Evolutionary conservation across 176 grass and related monocot genomes (phyloP).

Genomic region (Microstegium vimineum): DNA sequence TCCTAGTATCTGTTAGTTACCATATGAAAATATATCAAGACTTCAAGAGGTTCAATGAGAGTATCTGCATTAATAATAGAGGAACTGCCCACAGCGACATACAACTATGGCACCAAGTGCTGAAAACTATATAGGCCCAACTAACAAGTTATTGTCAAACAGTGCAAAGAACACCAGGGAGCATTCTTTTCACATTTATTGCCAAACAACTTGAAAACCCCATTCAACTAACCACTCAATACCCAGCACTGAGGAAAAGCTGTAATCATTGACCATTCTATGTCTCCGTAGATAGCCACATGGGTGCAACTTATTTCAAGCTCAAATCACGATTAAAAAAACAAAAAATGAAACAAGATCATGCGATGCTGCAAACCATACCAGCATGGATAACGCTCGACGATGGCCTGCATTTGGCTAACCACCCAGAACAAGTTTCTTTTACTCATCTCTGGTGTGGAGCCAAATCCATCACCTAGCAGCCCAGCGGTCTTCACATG

Average conservation of each 20-base stretch:
- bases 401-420: conserved; percentile 85
- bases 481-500: conserved; percentile 83
- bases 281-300: neutral
- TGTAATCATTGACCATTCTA: neutral
- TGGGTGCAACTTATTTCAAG: neutral
- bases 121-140: neutral
- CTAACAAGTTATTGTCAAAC: conserved; percentile 18
- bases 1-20: neutral
- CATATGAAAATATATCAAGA: conserved; percentile 1
- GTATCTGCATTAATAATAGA: neutral
- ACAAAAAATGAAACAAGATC: neutral
- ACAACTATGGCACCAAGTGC: neutral
- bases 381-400: conserved; percentile 92
- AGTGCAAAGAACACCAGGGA: neutral
- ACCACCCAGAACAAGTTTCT: conserved; percentile 97
- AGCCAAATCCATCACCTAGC: conserved; percentile 89
- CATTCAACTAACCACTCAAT: conserved; percentile 19
- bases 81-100: conserved; percentile 14
- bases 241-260: neutral
- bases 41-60: neutral
- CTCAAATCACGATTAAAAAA: neutral
- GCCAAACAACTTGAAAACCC: conserved; percentile 11
- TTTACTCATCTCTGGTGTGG: conserved; percentile 95
- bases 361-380: conserved; percentile 30
- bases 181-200: conserved; percentile 36